Conservation (phyloP, 2,329 filamentous ascomycete species). For the Penicillium sp. region DNA sequence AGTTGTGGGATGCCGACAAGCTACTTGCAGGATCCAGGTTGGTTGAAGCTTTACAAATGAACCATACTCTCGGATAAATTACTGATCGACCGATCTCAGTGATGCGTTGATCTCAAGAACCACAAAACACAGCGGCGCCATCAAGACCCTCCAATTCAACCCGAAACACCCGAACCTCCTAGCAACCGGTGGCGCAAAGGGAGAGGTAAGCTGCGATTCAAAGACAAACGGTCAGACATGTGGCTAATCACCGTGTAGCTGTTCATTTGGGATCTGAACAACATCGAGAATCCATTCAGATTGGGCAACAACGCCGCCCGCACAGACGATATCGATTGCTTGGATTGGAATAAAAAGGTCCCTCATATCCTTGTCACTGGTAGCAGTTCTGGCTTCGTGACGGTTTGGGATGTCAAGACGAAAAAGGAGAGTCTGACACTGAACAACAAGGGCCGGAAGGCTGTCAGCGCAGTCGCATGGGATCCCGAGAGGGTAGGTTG, state of each 20-base stretch:
- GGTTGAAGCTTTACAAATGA: slow-evolving; percentile 17
- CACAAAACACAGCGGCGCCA: slow-evolving; percentile 84
- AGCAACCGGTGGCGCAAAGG: slow-evolving; percentile 88
- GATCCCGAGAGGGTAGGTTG: slow-evolving; percentile 74
- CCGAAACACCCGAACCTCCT: slow-evolving; percentile 86
- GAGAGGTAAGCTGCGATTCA: slow-evolving; percentile 54
- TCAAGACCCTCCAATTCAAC: slow-evolving; percentile 97
- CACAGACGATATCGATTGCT: slow-evolving; percentile 90
- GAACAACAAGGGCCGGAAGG: slow-evolving; percentile 83
- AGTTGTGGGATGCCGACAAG: slow-evolving; percentile 87
- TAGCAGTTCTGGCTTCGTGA: slow-evolving; percentile 89
- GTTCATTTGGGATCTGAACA: slow-evolving; percentile 92
- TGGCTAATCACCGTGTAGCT: slow-evolving; percentile 48
- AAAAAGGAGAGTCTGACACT: slow-evolving; percentile 96
- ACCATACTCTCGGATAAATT: not conserved
- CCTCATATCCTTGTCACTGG: slow-evolving; percentile 94
- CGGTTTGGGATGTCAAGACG: slow-evolving; percentile 96
- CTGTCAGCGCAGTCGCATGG: slow-evolving; percentile 95
- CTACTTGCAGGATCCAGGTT: slow-evolving; percentile 55
- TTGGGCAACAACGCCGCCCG: slow-evolving; percentile 84
- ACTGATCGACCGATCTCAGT: slow-evolving; percentile 33
- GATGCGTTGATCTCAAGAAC: slow-evolving; percentile 84
- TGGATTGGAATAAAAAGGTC: slow-evolving; percentile 99
- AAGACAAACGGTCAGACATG: not conserved
- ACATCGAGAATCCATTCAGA: slow-evolving; percentile 81